A percentile compares a stretch with the other conserved stretches of the same genome.
phyloP scores from a whole-genome alignment of 345 rosid species.

The Pseudoturritis turrita region DNA sequence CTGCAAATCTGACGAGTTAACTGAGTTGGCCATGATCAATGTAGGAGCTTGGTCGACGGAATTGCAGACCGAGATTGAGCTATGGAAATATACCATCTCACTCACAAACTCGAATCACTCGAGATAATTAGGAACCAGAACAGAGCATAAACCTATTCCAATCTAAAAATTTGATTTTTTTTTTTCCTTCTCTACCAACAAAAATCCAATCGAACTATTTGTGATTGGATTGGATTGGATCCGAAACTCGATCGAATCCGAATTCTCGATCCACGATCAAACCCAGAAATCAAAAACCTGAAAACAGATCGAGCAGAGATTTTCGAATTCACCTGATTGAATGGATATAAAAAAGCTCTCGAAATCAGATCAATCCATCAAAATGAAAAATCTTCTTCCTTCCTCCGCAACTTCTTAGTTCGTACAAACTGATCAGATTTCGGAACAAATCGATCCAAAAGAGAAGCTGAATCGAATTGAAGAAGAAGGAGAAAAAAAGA shows the following conservation, averaged over 20 bases:
- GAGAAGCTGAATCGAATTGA: constrained; percentile 10
- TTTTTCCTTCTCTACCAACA: neutral
- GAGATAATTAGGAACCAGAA: neutral
- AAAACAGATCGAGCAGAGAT: constrained; percentile 7
- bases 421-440: neutral
- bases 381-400: neutral
- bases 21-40: constrained; percentile 53
- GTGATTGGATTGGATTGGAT: neutral
- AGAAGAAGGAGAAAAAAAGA: neutral
- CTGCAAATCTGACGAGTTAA: constrained; percentile 39
- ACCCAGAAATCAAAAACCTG: neutral
- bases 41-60: constrained; percentile 70
- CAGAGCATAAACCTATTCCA: neutral
- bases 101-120: constrained; percentile 35
- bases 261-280: constrained; percentile 17
- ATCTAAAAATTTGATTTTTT: neutral
- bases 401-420: neutral
- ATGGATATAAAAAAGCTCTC: neutral
- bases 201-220: neutral
- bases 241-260: constrained; percentile 1
- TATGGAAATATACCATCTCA: constrained; percentile 77
- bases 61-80: constrained; percentile 86
- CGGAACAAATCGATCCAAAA: neutral
- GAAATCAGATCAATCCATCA: neutral
- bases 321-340: constrained; percentile 16